Conservation (phyloP, 768 basidiomycete genomes). For the Xerocomellus dryophilus region DNA sequence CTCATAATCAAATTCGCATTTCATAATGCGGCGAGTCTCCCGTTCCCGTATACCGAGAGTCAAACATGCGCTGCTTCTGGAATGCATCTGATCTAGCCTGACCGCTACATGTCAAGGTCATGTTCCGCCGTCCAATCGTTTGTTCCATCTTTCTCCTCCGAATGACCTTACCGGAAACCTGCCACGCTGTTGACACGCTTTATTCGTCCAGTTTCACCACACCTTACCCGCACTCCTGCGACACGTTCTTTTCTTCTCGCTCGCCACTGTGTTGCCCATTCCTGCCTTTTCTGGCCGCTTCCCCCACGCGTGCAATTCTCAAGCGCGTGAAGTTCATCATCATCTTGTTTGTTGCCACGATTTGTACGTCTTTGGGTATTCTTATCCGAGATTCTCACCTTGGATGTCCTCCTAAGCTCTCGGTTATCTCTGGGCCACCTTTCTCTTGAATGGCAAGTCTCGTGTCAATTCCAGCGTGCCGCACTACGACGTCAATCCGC, state of each 20-base stretch:
- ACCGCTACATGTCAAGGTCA: constrained; percentile 19
- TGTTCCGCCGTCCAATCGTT: constrained; percentile 33
- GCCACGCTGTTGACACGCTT: constrained; percentile 68
- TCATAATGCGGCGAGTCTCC: constrained; percentile 34
- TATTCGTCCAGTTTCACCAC: constrained; percentile 34
- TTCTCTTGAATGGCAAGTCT: constrained; percentile 24
- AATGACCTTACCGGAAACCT: constrained; percentile 41
- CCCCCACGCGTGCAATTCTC: constrained; percentile 33
- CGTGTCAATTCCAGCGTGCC: constrained; percentile 30
- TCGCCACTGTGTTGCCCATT: constrained; percentile 51
- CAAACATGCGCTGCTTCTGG: constrained; percentile 29
- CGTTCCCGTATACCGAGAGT: constrained; percentile 30
- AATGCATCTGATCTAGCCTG: constrained; percentile 26
- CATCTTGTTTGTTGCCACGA: constrained; percentile 23
- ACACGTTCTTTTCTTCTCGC: constrained; percentile 55
- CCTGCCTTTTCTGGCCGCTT: constrained; percentile 56
- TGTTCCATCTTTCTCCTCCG: constrained; percentile 48
- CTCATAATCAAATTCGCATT: constrained; percentile 44
- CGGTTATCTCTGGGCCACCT: constrained; percentile 27
- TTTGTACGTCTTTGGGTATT: constrained; percentile 33
- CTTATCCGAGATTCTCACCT: constrained; percentile 30
- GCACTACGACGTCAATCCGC: constrained; percentile 32
- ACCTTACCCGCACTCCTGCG: constrained; percentile 63
- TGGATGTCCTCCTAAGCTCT: constrained; percentile 12
- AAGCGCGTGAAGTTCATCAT: constrained; percentile 30